Evolutionary conservation across 2,329 filamentous ascomycete genomes (phyloP), one percentile per base, ranked within the genome.

Genomic region (Coleophoma eucalyptorum): DNA sequence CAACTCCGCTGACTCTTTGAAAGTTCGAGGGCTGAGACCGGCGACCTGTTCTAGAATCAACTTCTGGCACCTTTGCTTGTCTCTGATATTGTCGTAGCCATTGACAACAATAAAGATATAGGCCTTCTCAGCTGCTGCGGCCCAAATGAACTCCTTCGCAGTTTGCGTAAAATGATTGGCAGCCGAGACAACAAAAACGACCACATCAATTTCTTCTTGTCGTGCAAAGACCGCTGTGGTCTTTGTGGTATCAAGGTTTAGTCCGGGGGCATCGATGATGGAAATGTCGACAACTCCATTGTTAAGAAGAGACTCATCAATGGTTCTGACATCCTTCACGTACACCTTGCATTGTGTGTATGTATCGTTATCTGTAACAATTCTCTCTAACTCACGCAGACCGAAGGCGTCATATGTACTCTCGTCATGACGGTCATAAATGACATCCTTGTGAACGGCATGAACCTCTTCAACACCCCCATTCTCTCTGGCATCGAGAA

Each of bases 31-130:
- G 64, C 93, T 97, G n/a, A 99, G 77, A 21, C 84, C 83, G 45
- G 81, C 77, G 15, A 99, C 86, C 69, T 97, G 93, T 61, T 97
- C 91, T 52, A 99, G 69, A 46, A 99, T 94, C 82, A 90, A 89
- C 65, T 94, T 90, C 67, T 96, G 83, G 67, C 93, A 97, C 52
- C 93, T 80, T 53, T 90, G 79, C 73, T 97, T 94, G 69, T 97
- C 92, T 56, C 87, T 81, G 62, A 99, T 97, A 54, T 88, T 87
- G 69, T 99, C 94, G 63, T 91, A 99, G 16, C 93, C 92, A 66
- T 99, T 99, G 58, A 99, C 94, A 13, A 99, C 94, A 69, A 99
- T 96, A 69, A 99, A 99, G 55, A 99, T 92, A 66, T 99, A 99
- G 0, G 94, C 93, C 71, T 99, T 99, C 65, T 99, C 94, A 38